These are phyloP conservation scores for Syzygium aqueum DNA, from an alignment of 345 rosid species.

Conservation along the genomic window DNA sequence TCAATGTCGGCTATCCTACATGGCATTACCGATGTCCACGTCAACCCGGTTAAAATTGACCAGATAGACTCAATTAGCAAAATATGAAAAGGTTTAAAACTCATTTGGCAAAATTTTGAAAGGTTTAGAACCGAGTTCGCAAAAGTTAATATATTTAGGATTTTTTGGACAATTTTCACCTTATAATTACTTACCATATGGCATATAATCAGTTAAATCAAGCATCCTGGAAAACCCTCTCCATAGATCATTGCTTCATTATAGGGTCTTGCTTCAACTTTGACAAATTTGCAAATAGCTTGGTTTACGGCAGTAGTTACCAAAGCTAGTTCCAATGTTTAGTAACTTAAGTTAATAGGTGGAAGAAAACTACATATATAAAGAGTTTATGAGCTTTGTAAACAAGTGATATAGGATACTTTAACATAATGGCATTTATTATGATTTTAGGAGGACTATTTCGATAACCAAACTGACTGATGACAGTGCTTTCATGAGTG, in stretches of 20 bases:
- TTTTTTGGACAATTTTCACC: no score
- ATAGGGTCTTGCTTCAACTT: neutral
- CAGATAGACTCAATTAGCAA: no score
- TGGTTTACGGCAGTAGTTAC: neutral
- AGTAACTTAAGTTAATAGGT: neutral
- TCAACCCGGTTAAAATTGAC: no score
- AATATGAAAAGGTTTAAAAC: no score
- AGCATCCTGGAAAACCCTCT: neutral
- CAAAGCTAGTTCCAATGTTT: neutral
- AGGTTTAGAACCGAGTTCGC: no score
- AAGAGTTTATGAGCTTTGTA: neutral
- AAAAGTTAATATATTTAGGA: no score
- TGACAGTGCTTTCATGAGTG: neutral
- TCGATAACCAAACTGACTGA: neutral
- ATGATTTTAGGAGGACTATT: neutral
- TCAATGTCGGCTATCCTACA: no score
- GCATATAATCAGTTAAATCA: no score
- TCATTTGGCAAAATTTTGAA: no score
- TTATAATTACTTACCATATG: no score
- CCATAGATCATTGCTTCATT: neutral
- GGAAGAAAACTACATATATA: neutral
- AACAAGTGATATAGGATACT: neutral
- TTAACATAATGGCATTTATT: neutral
- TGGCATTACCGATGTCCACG: no score
- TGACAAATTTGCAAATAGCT: neutral